Conservation (phyloP, 2,329 filamentous ascomycete genomes). For the Thelonectria discophora region DNA sequence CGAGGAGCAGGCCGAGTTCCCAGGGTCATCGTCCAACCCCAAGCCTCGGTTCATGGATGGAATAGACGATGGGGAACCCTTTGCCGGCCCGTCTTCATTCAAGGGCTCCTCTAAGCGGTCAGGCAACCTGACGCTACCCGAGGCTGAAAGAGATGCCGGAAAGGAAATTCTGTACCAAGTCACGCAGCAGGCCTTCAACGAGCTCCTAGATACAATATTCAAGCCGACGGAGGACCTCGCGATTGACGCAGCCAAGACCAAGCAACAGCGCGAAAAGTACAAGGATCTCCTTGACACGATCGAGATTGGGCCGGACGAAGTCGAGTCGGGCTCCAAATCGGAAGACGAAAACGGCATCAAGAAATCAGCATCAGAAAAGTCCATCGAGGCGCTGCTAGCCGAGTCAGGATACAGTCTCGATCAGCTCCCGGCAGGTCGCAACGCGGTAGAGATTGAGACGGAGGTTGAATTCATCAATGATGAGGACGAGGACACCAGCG, state of each 20-base stretch:
- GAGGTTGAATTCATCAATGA: constrained; percentile 37
- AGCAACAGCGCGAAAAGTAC: constrained; percentile 66
- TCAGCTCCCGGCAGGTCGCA: constrained; percentile 42
- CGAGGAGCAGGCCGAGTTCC: constrained; percentile 51
- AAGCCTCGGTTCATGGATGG: constrained; percentile 82
- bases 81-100: constrained; percentile 77
- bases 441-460: constrained; percentile 47
- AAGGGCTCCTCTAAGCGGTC: constrained; percentile 76
- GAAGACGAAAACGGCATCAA: constrained; percentile 20
- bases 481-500: constrained; percentile 24
- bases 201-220: constrained; percentile 88
- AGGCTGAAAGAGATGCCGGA: constrained; percentile 82
- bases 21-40: constrained; percentile 77
- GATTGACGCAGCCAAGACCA: constrained; percentile 71
- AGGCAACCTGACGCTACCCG: constrained; percentile 81
- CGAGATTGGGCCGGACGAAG: constrained; percentile 37
- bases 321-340: constrained; percentile 40
- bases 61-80: constrained; percentile 72
- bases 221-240: constrained; percentile 80
- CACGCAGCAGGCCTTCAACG: constrained; percentile 90
- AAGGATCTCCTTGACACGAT: constrained; percentile 58
- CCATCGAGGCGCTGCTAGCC: constrained; percentile 51
- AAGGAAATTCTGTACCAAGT: constrained; percentile 92
- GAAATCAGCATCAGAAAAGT: constrained; percentile 36
- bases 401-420: constrained; percentile 56